A percentile compares a stretch with the other conserved stretches of the same genome.
These are phyloP conservation scores for Ophiostoma quercus DNA, from an alignment of 2,329 filamentous ascomycete genomes.

Conservation along the genomic window DNA sequence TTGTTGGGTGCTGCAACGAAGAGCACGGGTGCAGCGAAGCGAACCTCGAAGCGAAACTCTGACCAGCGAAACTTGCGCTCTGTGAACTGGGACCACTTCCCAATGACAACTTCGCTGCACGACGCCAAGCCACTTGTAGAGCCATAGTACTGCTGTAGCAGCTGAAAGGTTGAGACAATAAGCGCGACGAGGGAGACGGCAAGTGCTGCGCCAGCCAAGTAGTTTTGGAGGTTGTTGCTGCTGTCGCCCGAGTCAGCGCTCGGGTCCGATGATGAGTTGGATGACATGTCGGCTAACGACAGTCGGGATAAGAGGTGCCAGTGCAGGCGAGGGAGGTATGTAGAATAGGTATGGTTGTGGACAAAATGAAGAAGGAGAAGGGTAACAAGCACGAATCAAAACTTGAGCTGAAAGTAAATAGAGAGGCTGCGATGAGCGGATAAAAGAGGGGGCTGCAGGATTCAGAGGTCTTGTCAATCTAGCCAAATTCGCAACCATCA, in stretches of 20 bases:
- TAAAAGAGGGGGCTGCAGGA: conserved; percentile 2
- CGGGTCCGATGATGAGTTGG: neutral
- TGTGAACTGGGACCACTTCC: conserved; percentile 41
- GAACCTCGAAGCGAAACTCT: conserved; percentile 47
- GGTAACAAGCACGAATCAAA: neutral
- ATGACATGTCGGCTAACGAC: conserved; percentile 3
- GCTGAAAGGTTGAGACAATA: conserved; percentile 42
- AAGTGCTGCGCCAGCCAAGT: conserved; percentile 42
- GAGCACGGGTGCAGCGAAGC: conserved; percentile 46
- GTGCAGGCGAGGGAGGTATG: neutral
- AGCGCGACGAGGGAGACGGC: conserved; percentile 46
- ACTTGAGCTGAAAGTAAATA: neutral
- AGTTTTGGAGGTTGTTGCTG: conserved; percentile 30
- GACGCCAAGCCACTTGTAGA: conserved; percentile 46
- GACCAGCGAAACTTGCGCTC: conserved; percentile 38
- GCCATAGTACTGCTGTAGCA: conserved; percentile 47
- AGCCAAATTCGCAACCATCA: conserved; percentile 43
- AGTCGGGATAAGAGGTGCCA: neutral
- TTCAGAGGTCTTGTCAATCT: conserved; percentile 40
- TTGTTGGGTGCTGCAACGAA: conserved; percentile 45
- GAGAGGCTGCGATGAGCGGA: neutral
- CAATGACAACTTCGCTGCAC: conserved; percentile 45
- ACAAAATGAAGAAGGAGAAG: neutral
- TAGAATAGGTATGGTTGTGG: neutral
- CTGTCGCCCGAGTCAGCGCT: neutral